phyloP scores from a whole-genome alignment of 2,329 filamentous ascomycete genomes.

The Orbilia blumenaviensis region DNA sequence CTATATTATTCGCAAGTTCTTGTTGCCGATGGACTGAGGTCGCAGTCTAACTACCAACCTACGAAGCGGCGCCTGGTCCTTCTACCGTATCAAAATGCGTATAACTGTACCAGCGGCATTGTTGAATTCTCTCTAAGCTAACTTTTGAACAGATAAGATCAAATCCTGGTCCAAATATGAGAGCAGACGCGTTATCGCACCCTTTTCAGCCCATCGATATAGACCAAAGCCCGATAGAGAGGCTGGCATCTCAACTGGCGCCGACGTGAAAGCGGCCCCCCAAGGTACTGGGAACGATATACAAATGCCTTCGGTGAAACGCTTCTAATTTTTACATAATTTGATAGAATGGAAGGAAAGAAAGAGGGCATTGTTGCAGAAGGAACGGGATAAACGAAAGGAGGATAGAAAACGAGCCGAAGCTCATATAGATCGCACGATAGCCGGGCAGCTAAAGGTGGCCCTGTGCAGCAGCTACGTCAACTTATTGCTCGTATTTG shows the following conservation, averaged over 20 bases:
- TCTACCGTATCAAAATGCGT: too few species aligned
- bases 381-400: slow-evolving; percentile 31
- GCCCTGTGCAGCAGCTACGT: slow-evolving; percentile 85
- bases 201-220: slow-evolving; percentile 41
- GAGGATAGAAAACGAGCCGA: slow-evolving; percentile 34
- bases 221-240: slow-evolving; percentile 31
- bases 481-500: slow-evolving; percentile 80
- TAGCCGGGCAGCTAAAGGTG: slow-evolving; percentile 74
- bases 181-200: slow-evolving; percentile 31
- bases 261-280: slow-evolving; percentile 15
- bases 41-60: too few species aligned
- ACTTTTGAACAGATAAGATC: slow-evolving; percentile 30
- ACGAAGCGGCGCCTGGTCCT: too few species aligned
- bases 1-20: too few species aligned
- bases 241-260: slow-evolving; percentile 14
- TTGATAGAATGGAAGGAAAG: slow-evolving; percentile 45
- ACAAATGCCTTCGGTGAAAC: neutral
- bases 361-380: slow-evolving; percentile 18
- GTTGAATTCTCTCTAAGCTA: too few species aligned
- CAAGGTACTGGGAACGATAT: slow-evolving; percentile 1
- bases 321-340: neutral
- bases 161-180: slow-evolving; percentile 51
- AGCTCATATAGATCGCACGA: slow-evolving; percentile 65
- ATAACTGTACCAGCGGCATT: too few species aligned
- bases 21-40: too few species aligned